phyloP scores from a whole-genome alignment of 208 protist genomes.

The Trypanosoma melophagium region DNA sequence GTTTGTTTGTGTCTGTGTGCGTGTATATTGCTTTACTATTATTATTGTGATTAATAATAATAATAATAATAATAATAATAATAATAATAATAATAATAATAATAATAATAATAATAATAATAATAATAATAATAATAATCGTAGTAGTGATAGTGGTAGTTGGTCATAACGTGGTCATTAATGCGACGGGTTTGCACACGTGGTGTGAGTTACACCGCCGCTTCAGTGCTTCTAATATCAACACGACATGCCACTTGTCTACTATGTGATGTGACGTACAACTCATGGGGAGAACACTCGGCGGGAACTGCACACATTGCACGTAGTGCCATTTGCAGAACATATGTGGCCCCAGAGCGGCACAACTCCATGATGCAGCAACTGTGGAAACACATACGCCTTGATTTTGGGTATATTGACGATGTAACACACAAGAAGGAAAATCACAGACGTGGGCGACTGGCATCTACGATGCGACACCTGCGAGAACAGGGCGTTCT shows the following conservation, averaged over 20 bases:
- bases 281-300: conserved; percentile 49
- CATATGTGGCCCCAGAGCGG: conserved; percentile 55
- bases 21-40: no score
- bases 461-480: conserved; percentile 58
- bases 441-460: conserved; percentile 49
- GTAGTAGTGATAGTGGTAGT: neutral
- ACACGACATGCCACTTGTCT: conserved; percentile 20
- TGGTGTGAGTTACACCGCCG: neutral
- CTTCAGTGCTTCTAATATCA: neutral
- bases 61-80: conserved; percentile 11
- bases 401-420: conserved; percentile 72
- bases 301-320: conserved; percentile 44
- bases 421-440: conserved; percentile 51
- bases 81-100: neutral
- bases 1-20: no score
- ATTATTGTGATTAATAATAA: no score
- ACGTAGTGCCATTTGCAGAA: conserved; percentile 47
- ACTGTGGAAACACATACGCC: conserved; percentile 68
- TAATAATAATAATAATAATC: neutral
- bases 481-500: conserved; percentile 49
- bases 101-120: neutral
- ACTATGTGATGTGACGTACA: conserved; percentile 33
- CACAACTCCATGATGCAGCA: conserved; percentile 60
- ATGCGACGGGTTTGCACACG: conserved; percentile 2
- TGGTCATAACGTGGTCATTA: no score